Conservation (phyloP, 768 basidiomycete species). For the Podaxis sp. region DNA sequence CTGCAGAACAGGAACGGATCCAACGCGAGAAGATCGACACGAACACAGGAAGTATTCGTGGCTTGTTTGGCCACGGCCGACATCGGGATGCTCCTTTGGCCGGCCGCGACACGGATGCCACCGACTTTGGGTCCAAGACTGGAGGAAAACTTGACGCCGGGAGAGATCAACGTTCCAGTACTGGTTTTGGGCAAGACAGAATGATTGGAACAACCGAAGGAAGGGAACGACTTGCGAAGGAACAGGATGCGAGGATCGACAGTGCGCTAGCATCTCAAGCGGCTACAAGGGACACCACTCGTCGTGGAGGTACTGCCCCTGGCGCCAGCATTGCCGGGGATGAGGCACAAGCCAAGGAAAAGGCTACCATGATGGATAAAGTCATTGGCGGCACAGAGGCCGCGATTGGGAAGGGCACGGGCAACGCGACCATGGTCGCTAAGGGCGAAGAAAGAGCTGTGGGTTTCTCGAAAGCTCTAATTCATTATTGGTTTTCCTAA, state of each 20-base stretch:
- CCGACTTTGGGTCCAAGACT: background rate
- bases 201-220: slow-evolving; percentile 1
- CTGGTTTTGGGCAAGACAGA: background rate
- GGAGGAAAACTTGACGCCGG: slow-evolving; percentile 5
- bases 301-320: background rate
- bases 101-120: slow-evolving; percentile 2
- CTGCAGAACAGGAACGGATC: background rate
- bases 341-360: background rate
- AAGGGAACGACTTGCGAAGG: slow-evolving; percentile 9
- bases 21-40: background rate
- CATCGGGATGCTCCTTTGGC: background rate
- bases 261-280: background rate
- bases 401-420: background rate
- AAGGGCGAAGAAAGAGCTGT: background rate
- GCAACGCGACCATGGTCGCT: background rate
- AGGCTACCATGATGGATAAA: background rate
- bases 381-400: background rate
- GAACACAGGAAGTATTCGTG: background rate
- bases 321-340: background rate
- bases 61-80: background rate
- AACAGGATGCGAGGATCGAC: slow-evolving; percentile 2
- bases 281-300: background rate
- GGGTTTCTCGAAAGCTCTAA: background rate
- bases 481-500: no score
- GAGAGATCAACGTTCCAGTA: background rate